These are phyloP conservation scores for Oryza glaberrima DNA, from an alignment of 176 grass and related monocot species.

Conservation along the genomic window DNA sequence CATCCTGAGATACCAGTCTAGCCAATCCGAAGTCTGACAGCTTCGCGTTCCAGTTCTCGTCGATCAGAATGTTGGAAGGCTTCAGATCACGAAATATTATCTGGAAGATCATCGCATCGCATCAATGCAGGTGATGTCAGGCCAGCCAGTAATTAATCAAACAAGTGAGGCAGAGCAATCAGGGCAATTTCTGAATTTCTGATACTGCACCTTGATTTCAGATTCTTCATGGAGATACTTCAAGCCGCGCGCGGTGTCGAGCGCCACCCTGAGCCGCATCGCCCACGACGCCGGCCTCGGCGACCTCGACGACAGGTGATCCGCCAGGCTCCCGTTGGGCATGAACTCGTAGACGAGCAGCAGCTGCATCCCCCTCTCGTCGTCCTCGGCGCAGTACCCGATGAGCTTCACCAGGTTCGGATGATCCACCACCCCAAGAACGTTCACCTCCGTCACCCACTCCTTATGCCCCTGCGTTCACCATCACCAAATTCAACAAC, in stretches of 20 bases:
- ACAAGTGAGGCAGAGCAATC: background rate
- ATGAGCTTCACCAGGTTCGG: conserved; percentile 81
- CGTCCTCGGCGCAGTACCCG: conserved; percentile 88
- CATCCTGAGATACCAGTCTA: conserved; percentile 77
- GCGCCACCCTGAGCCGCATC: conserved; percentile 76
- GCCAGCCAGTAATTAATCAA: background rate
- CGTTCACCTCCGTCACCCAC: conserved; percentile 89
- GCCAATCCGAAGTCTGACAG: conserved; percentile 97
- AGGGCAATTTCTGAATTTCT: background rate
- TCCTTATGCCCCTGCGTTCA: conserved; percentile 75
- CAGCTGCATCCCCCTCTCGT: conserved; percentile 81
- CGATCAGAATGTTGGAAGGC: conserved; percentile 92
- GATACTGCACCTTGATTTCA: conserved; percentile 60
- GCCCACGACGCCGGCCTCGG: conserved; percentile 58
- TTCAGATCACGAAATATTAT: conserved; percentile 99
- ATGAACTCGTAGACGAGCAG: conserved; percentile 93
- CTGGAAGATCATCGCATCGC: conserved; percentile 32
- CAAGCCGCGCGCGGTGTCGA: conserved; percentile 68
- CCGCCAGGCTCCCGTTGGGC: conserved; percentile 73
- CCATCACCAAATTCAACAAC: background rate
- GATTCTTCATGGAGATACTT: conserved; percentile 90
- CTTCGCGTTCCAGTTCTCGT: conserved; percentile 93
- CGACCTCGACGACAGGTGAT: conserved; percentile 63
- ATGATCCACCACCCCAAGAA: conserved; percentile 82
- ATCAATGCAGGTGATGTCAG: background rate